Conservation (phyloP, 23 red algal genomes). For the Gracilaria vermiculophylla region DNA sequence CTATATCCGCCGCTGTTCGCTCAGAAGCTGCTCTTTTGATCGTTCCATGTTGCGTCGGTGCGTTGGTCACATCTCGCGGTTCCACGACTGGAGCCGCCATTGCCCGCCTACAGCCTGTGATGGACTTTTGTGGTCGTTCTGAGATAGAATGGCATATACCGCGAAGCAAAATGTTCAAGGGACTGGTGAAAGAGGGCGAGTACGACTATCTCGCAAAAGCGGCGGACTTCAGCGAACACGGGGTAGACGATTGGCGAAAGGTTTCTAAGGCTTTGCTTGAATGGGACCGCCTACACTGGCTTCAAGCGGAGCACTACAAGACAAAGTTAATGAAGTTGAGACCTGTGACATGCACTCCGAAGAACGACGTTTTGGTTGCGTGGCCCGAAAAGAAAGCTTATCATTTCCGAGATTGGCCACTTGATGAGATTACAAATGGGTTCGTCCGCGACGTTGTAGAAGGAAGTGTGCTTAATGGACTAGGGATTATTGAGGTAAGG, state of each 20-base stretch:
- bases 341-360: conserved; percentile 56
- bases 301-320: conserved; percentile 5
- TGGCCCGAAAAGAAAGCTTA: conserved; percentile 27
- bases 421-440: conserved; percentile 10
- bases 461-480: conserved; percentile 30
- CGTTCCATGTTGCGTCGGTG: conserved; percentile 67
- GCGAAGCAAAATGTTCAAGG: background rate
- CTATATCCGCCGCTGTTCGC: conserved; percentile 2
- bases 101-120: background rate
- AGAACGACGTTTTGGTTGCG: conserved; percentile 74
- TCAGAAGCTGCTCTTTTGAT: conserved; percentile 42
- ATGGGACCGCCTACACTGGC: conserved; percentile 42
- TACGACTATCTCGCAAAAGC: conserved; percentile 37
- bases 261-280: conserved; percentile 64
- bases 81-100: background rate
- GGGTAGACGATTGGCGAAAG: conserved; percentile 41
- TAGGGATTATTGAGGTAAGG: conserved; percentile 5
- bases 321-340: conserved; percentile 57
- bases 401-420: background rate
- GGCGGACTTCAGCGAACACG: conserved; percentile 45
- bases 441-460: conserved; percentile 38
- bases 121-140: background rate
- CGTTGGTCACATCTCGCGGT: conserved; percentile 12
- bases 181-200: conserved; percentile 13
- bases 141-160: background rate